Base-by-base conservation (phyloP, 208 protist species). In the Leishmania guyanensis region DNA sequence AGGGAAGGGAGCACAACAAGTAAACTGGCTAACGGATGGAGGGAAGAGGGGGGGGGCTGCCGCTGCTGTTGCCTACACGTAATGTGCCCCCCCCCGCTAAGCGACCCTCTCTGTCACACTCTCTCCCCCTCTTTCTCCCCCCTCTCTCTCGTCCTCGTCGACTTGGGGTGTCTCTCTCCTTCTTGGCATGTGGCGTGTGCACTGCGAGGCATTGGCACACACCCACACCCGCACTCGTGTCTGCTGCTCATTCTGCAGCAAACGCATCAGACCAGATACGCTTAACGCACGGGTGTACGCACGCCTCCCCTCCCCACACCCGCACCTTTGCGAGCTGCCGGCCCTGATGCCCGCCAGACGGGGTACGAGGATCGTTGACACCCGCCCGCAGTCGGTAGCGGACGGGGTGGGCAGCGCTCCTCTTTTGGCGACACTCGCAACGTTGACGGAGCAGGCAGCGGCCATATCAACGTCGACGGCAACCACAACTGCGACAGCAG, bases 301-400 rank as follows among this genome's bases (percentile, higher is more conserved):
- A 77, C 51, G 51, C 9, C 29, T 0, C 29, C 9, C 29, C 3
- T 12, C 10, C 33, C 12, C 33, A 79, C 50, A 76, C 48, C 76
- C 74, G 46, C 36, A 73, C 46, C 48, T 16, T 51, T 46, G 22
- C 14, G 43, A 20, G 46, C 9, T 29, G 48, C 5, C 5, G 65
- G 6, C 20, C 20, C 17, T 8, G 10, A 88, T 90, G 87, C 84
- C 87, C 14, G 73, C 82, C 22, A 86, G 65, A 60, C 56, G 82
- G 26, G 79, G 82, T 54, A 79, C 64, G 48, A 74, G 80, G 48
- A 71, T 90, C 16, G 69, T 80, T 9, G 83, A 89, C 39, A 75
- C 79, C 26, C 77, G 77, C 1, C 76, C 81, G 22, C 80, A 81
- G 46, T 60, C 80, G 10, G 86, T 68, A 65, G 72, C 54, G 48